These are phyloP conservation scores for Leishmania tropica DNA, from an alignment of 208 protist genomes.

Conservation along the genomic window DNA sequence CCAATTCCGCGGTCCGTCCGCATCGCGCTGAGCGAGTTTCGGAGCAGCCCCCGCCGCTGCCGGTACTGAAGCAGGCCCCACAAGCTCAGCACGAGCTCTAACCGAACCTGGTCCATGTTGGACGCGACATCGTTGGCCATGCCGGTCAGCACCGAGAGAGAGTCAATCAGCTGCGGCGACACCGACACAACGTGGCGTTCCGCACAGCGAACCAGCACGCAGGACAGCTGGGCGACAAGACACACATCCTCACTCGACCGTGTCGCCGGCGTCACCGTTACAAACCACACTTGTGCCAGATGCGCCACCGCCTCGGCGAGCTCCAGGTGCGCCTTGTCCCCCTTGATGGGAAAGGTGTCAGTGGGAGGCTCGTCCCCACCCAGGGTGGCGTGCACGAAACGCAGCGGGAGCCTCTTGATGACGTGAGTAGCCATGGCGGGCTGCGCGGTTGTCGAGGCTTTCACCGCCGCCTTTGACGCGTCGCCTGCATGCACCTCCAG, in stretches of 20 bases:
- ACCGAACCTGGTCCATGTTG: conserved; percentile 19
- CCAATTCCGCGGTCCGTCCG: not conserved
- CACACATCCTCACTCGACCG: conserved; percentile 23
- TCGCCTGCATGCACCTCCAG: conserved; percentile 44
- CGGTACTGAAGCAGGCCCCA: conserved; percentile 32
- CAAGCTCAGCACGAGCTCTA: conserved; percentile 38
- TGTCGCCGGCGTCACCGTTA: conserved; percentile 8
- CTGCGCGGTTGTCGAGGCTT: not conserved
- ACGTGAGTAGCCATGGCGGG: not conserved
- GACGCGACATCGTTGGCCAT: conserved; percentile 33
- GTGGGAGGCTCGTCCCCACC: conserved; percentile 29
- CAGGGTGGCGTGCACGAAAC: conserved; percentile 54
- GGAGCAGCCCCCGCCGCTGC: conserved; percentile 26
- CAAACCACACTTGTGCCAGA: conserved; percentile 23
- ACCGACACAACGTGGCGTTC: conserved; percentile 29
- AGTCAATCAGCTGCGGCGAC: conserved; percentile 21
- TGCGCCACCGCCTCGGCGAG: conserved; percentile 34
- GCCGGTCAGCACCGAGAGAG: conserved; percentile 25
- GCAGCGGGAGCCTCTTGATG: conserved; percentile 57
- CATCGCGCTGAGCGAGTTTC: conserved; percentile 2
- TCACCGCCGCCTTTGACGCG: not conserved
- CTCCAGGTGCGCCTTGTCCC: conserved; percentile 9
- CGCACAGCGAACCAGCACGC: conserved; percentile 58
- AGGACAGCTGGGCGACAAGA: conserved; percentile 50
- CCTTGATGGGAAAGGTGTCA: conserved; percentile 22